Evolutionary conservation across 352 stramenopile species (phyloP), one percentile per base, ranked within the genome.

Genomic region (Pythium rishiriense): DNA sequence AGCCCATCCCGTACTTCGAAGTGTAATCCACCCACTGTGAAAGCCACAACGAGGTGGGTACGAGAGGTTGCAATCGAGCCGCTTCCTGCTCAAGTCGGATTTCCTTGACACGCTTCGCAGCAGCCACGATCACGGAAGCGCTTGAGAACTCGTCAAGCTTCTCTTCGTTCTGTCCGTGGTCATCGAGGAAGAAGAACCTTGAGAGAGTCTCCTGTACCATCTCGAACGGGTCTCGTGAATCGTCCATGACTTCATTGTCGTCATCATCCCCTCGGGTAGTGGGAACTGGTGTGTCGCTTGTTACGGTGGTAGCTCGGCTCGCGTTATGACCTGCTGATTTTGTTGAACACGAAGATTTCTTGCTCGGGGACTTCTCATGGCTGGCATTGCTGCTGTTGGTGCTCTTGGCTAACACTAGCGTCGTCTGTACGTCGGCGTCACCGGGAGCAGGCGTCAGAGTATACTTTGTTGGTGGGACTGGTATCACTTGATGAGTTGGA

Each of bases 1-100:
- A 99, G 51, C 97, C 97, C 57, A 99, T 90, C 53, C 97, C 97
- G 75, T 99, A 99, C 77, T 99, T 99, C 72, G 85, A 96, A 6
- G 97, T 99, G 76, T 99, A 99, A 72, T 99, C 97, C 9, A 99
- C 97, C 80, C 98, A 99, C 50, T 97, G 84, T 21, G 88, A 90
- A 14, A 99, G 89, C 96, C 97, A 99, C 58, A 98, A 85, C 0
- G 69, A 80, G 4, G 88, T 72, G 2, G 80, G 77, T n/a, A 68
- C 52, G 0, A 74, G 37, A 4, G 39, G 68, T 49, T 57, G 58
- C 0, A 56, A 41, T 1, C 43, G 52, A 9, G 60, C 64, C n/a
- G 79, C 69, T 33, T 85, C 77, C 15, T 75, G 74, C 42, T 90
- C 80, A 3, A 78, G 58, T 10, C 75, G 73, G 37, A 90, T 75